phyloP scores from a whole-genome alignment of 306 rosid species.

The Dryas alaskensis region DNA sequence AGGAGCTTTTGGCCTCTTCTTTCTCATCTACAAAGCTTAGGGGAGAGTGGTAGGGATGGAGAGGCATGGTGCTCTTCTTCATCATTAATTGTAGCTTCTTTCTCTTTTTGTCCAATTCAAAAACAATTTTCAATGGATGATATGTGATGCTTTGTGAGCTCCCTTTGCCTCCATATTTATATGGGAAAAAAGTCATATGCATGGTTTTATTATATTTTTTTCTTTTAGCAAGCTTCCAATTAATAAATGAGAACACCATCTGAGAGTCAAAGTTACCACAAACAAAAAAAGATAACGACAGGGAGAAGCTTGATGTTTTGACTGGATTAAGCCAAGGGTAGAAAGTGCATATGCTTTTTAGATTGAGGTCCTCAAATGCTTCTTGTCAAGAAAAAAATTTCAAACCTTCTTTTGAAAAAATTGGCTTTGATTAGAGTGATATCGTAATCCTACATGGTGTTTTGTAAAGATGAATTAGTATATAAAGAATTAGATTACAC shows the following conservation, averaged over 20 bases:
- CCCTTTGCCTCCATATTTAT: slow-evolving; percentile 33
- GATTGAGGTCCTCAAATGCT: not conserved
- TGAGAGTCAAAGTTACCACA: not conserved
- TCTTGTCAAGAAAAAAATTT: slow-evolving; percentile 4
- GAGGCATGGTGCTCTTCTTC: slow-evolving; percentile 34
- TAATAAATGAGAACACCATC: not conserved
- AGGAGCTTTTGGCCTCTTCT: slow-evolving; percentile 10
- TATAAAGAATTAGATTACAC: too few relatives aligned
- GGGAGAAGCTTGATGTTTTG: not conserved
- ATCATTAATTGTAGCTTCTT: not conserved
- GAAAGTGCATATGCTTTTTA: slow-evolving; percentile 2
- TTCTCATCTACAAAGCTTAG: not conserved
- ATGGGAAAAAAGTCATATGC: not conserved
- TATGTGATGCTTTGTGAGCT: slow-evolving; percentile 8
- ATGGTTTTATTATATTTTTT: not conserved
- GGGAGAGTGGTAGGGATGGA: not conserved
- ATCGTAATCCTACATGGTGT: too few relatives aligned
- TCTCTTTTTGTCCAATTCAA: not conserved
- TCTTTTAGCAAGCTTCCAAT: slow-evolving; percentile 2
- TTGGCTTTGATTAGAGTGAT: too few relatives aligned
- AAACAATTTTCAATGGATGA: not conserved
- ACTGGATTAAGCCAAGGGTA: not conserved
- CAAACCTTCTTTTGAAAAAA: not conserved
- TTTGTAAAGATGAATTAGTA: too few relatives aligned
- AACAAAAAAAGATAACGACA: not conserved